These are phyloP conservation scores for Blastocystis sp. DNA, from an alignment of 352 stramenopile genomes.

Conservation along the genomic window DNA sequence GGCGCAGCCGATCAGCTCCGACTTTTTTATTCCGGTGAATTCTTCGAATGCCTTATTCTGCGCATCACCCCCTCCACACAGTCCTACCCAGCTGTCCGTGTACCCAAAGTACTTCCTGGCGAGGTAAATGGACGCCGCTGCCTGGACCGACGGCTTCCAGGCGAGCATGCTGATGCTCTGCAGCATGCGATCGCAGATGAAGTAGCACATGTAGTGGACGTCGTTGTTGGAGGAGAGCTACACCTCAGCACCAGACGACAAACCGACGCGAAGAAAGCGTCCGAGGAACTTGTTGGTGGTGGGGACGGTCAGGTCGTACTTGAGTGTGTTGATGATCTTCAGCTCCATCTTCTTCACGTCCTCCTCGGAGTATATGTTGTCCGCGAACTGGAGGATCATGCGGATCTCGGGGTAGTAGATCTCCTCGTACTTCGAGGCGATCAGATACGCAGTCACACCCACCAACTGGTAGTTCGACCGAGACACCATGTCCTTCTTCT, in stretches of 20 bases:
- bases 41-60: conserved; percentile 46
- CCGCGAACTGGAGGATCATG: conserved; percentile 95
- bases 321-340: conserved; percentile 85
- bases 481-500: conserved; percentile 75
- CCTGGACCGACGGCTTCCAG: conserved; percentile 91
- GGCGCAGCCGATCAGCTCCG: background rate
- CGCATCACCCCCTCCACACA: background rate
- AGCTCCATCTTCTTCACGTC: conserved; percentile 87
- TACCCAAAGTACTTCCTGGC: conserved; percentile 71
- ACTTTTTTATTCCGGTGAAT: conserved; percentile 49
- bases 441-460: conserved; percentile 86
- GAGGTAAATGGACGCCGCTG: conserved; percentile 90
- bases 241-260: background rate
- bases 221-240: conserved; percentile 63
- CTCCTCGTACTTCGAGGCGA: conserved; percentile 98
- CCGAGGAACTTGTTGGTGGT: conserved; percentile 88
- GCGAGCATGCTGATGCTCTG: conserved; percentile 96
- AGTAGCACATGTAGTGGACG: conserved; percentile 88
- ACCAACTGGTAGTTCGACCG: conserved; percentile 92
- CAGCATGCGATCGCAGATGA: conserved; percentile 88
- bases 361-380: conserved; percentile 85
- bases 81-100: conserved; percentile 28
- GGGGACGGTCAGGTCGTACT: conserved; percentile 91
- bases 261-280: conserved; percentile 83
- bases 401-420: conserved; percentile 92